Conservation (phyloP, 2,329 filamentous ascomycete species). For the Myriosclerotinia curreyana region DNA sequence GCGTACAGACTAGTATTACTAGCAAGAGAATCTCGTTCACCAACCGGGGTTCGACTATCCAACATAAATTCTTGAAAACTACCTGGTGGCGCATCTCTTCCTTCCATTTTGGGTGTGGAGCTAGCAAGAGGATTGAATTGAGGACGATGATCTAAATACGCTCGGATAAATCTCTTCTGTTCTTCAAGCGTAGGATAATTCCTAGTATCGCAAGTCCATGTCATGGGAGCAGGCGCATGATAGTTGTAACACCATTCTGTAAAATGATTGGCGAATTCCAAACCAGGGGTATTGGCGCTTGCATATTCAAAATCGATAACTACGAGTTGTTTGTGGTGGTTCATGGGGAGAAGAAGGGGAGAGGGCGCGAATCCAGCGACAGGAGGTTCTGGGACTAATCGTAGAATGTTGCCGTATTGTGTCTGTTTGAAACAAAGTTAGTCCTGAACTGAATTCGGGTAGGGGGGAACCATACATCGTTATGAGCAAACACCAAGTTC, state of each 20-base stretch:
- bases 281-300: slow-evolving; percentile 77
- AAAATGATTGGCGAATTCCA: slow-evolving; percentile 98
- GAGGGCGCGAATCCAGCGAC: slow-evolving; percentile 47
- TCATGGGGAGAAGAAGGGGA: slow-evolving; percentile 81
- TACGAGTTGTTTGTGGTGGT: slow-evolving; percentile 91
- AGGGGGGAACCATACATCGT: slow-evolving; percentile 65
- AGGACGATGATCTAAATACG: slow-evolving; percentile 81
- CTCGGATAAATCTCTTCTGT: slow-evolving; percentile 78
- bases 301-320: slow-evolving; percentile 99
- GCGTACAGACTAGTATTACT: slow-evolving; percentile 43
- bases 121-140: slow-evolving; percentile 54
- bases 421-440: slow-evolving; percentile 54
- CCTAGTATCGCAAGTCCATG: slow-evolving; percentile 65
- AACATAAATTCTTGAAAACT: slow-evolving; percentile 63
- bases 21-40: slow-evolving; percentile 30
- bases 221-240: slow-evolving; percentile 61
- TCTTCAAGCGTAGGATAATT: slow-evolving; percentile 76
- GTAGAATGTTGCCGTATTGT: slow-evolving; percentile 96
- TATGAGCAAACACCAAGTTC: slow-evolving; percentile 89
- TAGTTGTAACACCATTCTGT: slow-evolving; percentile 99
- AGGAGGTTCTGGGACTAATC: slow-evolving; percentile 61
- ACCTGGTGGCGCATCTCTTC: slow-evolving; percentile 32
- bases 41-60: slow-evolving; percentile 59
- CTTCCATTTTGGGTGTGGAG: slow-evolving; percentile 37
- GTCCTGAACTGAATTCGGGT: slow-evolving; percentile 22